Base-by-base conservation (phyloP, 2,329 filamentous ascomycete genomes). In the Aureobasidium sp. region DNA sequence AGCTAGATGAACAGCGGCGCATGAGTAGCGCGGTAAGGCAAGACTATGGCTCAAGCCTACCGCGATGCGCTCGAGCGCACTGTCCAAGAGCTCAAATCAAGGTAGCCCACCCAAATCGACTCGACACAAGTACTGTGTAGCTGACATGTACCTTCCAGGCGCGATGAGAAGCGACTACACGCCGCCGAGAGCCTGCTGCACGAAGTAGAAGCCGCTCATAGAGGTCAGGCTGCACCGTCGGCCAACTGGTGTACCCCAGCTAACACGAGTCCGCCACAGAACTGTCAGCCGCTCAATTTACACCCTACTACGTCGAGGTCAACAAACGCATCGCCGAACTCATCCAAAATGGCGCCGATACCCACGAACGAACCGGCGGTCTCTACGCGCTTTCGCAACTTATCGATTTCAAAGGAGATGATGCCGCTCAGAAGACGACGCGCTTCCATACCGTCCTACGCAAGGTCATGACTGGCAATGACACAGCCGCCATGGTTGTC, bases 391-490 rank as follows among this genome's bases (percentile, higher is more conserved):
- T 99, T 64, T 93, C 96, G 74, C 88, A 88, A 62, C 85, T 99
- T 61, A 93, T 97, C 74, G 92, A 97, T 73, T 97, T 97, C 73
- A 93, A 97, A 69, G 93, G 92, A 63, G 90, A 97, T 68, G 95
- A 99, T 76, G 86, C 90, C 29, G 91, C 90, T 39, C 86, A 91
- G 69, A 97, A 97, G 76, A 96, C 94, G 63, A 96, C 93, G 34
- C 86, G 94, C 61, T 99, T 97, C 72, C 91, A 91, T 49, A 91
- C 91, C 66, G 95, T 93, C 70, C 84, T 99, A 63, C 89, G 92
- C 67, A 89, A 86, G 52, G 88, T 97, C 42, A 81, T 99, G 68
- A 86, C 92, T 69, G 93, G 93, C 65, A 96, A 92, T 72, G 94
- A 99, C 69, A 90, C 90, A 66, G 86, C 86, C 60, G 91, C 94